Conservation (phyloP, 2,329 filamentous ascomycete species). For the Tolypocladium cylindrosporum region DNA sequence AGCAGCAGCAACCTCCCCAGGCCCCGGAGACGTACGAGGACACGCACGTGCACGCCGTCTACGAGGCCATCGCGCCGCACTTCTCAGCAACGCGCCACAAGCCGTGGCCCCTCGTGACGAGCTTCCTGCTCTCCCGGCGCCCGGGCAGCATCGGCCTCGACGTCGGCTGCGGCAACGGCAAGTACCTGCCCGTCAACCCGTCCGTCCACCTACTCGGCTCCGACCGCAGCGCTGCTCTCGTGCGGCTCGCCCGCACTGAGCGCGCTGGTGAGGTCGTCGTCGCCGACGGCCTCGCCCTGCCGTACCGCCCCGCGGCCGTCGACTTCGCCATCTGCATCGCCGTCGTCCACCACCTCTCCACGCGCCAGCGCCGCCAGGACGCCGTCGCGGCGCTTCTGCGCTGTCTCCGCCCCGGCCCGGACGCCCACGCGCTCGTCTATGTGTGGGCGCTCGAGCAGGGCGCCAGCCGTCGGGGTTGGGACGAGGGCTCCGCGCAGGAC, state of each 20-base stretch:
- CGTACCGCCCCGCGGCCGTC: constrained; percentile 49
- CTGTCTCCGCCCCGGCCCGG: constrained; percentile 42
- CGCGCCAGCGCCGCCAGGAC: constrained; percentile 57
- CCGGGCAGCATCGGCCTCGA: constrained; percentile 76
- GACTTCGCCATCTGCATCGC: constrained; percentile 94
- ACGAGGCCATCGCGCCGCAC: constrained; percentile 76
- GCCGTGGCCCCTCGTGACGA: constrained; percentile 87
- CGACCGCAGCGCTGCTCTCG: constrained; percentile 60
- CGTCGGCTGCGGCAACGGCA: constrained; percentile 93
- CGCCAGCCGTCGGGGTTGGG: constrained; percentile 78
- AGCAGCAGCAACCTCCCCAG: constrained; percentile 8
- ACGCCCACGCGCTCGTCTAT: constrained; percentile 70
- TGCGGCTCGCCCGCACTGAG: constrained; percentile 33
- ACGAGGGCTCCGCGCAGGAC: constrained; percentile 74
- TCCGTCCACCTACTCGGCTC: constrained; percentile 72
- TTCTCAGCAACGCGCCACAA: constrained; percentile 71
- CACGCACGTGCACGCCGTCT: constrained; percentile 82
- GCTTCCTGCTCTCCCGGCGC: constrained; percentile 57
- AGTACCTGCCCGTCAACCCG: constrained; percentile 76
- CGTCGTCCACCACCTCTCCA: constrained; percentile 88
- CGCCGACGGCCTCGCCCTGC: constrained; percentile 75
- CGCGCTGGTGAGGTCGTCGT: constrained; percentile 58
- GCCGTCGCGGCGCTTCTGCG: constrained; percentile 64
- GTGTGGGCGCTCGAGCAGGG: constrained; percentile 96
- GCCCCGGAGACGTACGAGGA: constrained; percentile 61